Percentiles rank a stretch among this genome's conserved stretches.
Conservation (phyloP, 108 stramenopile genomes). For the Nitzschia sp. region DNA sequence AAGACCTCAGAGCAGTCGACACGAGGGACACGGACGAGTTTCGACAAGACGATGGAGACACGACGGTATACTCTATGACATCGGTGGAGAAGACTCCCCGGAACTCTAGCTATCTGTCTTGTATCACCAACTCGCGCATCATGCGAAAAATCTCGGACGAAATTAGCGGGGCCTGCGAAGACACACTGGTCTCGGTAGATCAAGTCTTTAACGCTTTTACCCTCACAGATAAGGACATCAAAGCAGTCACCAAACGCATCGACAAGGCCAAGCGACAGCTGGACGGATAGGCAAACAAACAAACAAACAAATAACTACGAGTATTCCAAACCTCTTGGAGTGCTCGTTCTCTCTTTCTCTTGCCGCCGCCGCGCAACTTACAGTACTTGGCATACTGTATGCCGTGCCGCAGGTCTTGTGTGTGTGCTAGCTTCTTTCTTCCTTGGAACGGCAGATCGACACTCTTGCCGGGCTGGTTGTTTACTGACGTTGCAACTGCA, state of each 20-base stretch:
- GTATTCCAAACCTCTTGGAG: too few relatives aligned
- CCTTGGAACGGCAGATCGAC: too few relatives aligned
- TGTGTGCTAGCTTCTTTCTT: too few relatives aligned
- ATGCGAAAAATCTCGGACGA: conserved; percentile 34
- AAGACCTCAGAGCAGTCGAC: background rate
- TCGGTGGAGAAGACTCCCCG: background rate
- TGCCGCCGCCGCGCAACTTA: too few relatives aligned
- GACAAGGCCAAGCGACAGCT: conserved; percentile 51
- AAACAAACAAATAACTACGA: too few relatives aligned
- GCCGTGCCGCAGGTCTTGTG: too few relatives aligned
- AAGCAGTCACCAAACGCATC: conserved; percentile 50
- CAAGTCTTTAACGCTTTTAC: conserved; percentile 63
- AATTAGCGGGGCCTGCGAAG: conserved; percentile 45
- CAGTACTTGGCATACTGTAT: too few relatives aligned
- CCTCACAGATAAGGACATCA: conserved; percentile 54
- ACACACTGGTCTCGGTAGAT: conserved; percentile 47
- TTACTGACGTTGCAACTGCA: background rate
- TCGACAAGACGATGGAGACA: conserved; percentile 15
- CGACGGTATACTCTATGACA: conserved; percentile 7
- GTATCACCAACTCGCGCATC: conserved; percentile 20
- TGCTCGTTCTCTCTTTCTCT: too few relatives aligned
- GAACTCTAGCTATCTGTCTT: background rate
- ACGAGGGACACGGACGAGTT: conserved; percentile 17
- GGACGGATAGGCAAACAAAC: conserved; percentile 11
- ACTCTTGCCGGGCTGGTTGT: too few relatives aligned